Evolutionary conservation across 2,329 filamentous ascomycete genomes (phyloP).

Genomic region (Neofusicoccum sp.): DNA sequence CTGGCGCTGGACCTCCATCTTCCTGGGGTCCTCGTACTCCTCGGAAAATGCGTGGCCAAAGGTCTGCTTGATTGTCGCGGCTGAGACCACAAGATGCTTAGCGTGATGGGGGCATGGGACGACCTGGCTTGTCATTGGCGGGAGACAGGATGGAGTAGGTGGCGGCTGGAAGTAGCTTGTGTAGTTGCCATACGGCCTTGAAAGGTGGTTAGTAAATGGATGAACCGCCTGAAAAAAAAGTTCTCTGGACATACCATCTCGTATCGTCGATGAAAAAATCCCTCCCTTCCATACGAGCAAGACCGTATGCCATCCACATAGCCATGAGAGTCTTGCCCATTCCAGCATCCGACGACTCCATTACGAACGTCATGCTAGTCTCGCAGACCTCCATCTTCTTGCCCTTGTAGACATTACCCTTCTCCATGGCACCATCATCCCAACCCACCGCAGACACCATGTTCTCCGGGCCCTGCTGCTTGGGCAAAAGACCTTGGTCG

Average conservation of each 20-base stretch:
- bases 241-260: conserved; percentile 57
- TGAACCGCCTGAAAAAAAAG: neutral
- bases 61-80: conserved; percentile 65
- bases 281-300: conserved; percentile 73
- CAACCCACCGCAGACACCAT: conserved; percentile 29
- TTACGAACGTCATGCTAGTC: conserved; percentile 73
- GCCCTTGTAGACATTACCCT: conserved; percentile 15
- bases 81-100: conserved; percentile 73
- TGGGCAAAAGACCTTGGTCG: conserved; percentile 62
- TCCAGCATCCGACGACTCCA: conserved; percentile 75
- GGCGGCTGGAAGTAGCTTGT: conserved; percentile 70
- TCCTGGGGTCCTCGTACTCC: conserved; percentile 54
- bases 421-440: conserved; percentile 24
- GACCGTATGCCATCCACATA: conserved; percentile 81
- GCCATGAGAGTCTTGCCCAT: conserved; percentile 76
- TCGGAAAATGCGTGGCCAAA: conserved; percentile 64
- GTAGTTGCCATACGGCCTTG: conserved; percentile 74
- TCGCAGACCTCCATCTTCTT: conserved; percentile 62
- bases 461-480: conserved; percentile 33
- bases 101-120: conserved; percentile 78
- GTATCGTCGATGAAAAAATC: conserved; percentile 85
- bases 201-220: neutral
- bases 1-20: conserved; percentile 53
- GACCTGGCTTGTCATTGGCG: conserved; percentile 74
- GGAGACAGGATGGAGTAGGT: conserved; percentile 65